Evolutionary conservation across 129 eudicot species (phyloP).

Genomic region (Ambrosia trifida): DNA sequence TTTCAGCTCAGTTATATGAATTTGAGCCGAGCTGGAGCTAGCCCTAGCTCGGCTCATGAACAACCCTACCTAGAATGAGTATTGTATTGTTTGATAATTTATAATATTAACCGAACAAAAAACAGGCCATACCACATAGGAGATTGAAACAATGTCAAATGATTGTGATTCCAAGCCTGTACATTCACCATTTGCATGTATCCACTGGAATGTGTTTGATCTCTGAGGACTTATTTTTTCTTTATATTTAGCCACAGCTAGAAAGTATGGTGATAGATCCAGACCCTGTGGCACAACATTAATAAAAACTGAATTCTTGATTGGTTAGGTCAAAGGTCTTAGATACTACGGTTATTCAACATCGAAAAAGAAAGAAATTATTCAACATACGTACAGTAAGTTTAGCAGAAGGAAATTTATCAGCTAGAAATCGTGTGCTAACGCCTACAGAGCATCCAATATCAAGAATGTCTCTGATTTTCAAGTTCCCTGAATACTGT

Average conservation of each 20-base stretch:
- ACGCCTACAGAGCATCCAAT: conserved; percentile 98
- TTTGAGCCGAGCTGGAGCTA: too few species aligned
- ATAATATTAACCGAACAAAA: neutral
- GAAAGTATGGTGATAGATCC: conserved; percentile 92
- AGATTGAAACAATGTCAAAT: conserved; percentile 88
- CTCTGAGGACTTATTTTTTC: conserved; percentile 54
- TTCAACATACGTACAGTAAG: conserved; percentile 52
- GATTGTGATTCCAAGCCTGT: conserved; percentile 86
- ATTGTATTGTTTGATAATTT: neutral
- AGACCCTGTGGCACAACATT: conserved; percentile 60
- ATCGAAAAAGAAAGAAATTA: neutral
- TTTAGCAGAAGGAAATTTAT: conserved; percentile 78
- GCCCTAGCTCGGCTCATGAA: too few species aligned
- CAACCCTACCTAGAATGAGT: neutral
- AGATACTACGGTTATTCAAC: neutral
- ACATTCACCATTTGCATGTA: conserved; percentile 93
- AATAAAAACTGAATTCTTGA: neutral
- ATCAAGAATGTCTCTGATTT: conserved; percentile 70
- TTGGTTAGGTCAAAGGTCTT: neutral
- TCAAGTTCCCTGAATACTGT: conserved; percentile 50
- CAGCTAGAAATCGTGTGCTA: conserved; percentile 85
- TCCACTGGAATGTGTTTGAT: conserved; percentile 60
- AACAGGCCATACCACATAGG: conserved; percentile 69
- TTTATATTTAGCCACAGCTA: conserved; percentile 85
- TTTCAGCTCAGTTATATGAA: neutral